phyloP scores from a whole-genome alignment of 164 flowering plant species.

The Vitis riparia region DNA sequence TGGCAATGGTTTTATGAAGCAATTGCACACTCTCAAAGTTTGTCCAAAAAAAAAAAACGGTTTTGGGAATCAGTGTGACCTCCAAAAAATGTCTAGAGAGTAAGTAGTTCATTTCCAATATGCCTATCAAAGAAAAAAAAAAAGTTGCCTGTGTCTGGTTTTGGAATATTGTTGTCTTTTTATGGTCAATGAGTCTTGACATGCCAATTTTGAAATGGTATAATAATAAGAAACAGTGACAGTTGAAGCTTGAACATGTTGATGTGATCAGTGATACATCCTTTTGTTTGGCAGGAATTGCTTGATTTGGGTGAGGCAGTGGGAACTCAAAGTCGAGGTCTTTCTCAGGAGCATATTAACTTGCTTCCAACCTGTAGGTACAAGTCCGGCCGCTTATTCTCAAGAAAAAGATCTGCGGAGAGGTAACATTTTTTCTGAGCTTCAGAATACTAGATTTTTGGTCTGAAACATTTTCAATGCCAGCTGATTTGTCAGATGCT shows the following conservation, averaged over 20 bases:
- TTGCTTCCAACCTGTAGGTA: conserved; percentile 45
- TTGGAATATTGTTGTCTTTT: too few relatives aligned
- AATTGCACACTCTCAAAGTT: too few relatives aligned
- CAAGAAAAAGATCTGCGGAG: conserved; percentile 35
- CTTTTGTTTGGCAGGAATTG: conserved; percentile 34
- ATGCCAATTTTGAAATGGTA: neutral
- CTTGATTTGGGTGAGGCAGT: conserved; percentile 53
- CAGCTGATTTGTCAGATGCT: too few relatives aligned
- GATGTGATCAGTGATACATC: neutral
- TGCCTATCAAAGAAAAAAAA: too few relatives aligned
- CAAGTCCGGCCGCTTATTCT: conserved; percentile 39
- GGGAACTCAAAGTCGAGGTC: conserved; percentile 52
- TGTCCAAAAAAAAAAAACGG: too few relatives aligned
- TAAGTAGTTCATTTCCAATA: too few relatives aligned
- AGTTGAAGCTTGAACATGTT: neutral
- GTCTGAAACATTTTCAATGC: too few relatives aligned
- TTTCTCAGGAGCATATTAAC: conserved; percentile 37
- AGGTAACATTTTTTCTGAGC: conserved; percentile 26
- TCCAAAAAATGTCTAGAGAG: too few relatives aligned
- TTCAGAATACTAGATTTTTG: too few relatives aligned
- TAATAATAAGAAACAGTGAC: neutral
- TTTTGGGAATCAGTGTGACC: too few relatives aligned
- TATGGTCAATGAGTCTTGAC: neutral
- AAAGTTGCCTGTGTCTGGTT: too few relatives aligned
- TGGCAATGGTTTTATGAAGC: too few relatives aligned